These are phyloP conservation scores for Castanea mollissima DNA, from an alignment of 306 rosid genomes.

Conservation along the genomic window DNA sequence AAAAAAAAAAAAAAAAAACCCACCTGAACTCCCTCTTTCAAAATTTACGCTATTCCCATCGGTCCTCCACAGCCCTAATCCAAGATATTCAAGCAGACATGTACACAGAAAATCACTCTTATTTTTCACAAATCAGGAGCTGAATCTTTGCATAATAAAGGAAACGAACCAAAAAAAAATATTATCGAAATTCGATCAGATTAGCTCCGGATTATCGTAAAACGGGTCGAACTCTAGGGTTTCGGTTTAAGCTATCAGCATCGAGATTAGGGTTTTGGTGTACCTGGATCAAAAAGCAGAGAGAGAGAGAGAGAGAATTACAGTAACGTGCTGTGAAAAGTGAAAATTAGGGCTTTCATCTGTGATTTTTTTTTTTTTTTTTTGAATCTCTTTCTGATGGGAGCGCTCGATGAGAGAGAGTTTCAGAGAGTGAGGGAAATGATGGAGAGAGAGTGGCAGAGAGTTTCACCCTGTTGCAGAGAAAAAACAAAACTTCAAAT, in stretches of 20 bases:
- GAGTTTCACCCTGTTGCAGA: slow-evolving; percentile 2
- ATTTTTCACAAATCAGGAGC: slow-evolving; percentile 26
- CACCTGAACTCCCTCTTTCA: slow-evolving; percentile 26
- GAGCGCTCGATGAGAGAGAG: slow-evolving; percentile 39
- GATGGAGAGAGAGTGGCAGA: neutral
- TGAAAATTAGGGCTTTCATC: slow-evolving; percentile 16
- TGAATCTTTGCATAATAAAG: neutral
- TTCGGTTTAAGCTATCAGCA: slow-evolving; percentile 35
- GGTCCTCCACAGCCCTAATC: slow-evolving; percentile 4
- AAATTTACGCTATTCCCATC: slow-evolving; percentile 2
- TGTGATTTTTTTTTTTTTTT: slow-evolving; percentile 8
- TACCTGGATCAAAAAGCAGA: slow-evolving; percentile 47
- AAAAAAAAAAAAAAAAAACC: slow-evolving; percentile 16
- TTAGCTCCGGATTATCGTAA: slow-evolving; percentile 26
- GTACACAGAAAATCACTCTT: slow-evolving; percentile 28
- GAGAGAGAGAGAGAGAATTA: slow-evolving; percentile 3
- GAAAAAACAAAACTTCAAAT: slow-evolving; percentile 11
- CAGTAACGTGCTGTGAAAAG: neutral
- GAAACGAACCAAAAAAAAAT: neutral
- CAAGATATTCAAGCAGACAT: slow-evolving; percentile 18
- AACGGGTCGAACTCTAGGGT: slow-evolving; percentile 34
- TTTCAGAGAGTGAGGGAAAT: slow-evolving; percentile 15
- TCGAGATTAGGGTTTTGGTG: slow-evolving; percentile 53
- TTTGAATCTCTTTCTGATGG: neutral
- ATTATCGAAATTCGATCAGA: slow-evolving; percentile 15